Evolutionary conservation across 2,329 filamentous ascomycete genomes (phyloP).

Genomic region (Calonectria pseudoturangicola): DNA sequence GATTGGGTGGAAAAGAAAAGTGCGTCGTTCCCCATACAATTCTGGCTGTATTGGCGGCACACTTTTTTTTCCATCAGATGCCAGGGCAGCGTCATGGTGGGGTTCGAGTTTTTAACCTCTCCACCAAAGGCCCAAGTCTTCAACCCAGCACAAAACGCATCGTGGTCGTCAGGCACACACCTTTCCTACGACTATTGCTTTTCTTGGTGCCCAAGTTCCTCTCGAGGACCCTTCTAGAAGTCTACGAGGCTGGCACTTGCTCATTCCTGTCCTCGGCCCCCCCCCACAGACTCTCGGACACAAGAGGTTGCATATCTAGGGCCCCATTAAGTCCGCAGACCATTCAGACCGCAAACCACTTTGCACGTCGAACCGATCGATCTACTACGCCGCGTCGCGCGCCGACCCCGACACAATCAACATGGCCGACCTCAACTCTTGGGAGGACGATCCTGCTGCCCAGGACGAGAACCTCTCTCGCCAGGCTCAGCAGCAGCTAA

Average conservation of each 20-base stretch:
- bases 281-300: conserved; percentile 37
- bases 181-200: conserved; percentile 41
- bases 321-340: conserved; percentile 41
- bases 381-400: conserved; percentile 38
- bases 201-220: conserved; percentile 53
- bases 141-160: conserved; percentile 50
- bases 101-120: conserved; percentile 63
- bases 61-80: conserved; percentile 41
- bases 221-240: conserved; percentile 30
- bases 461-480: conserved; percentile 87
- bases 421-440: conserved; percentile 95
- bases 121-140: conserved; percentile 49
- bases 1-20: conserved; percentile 1
- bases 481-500: conserved; percentile 85
- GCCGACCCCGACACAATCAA: conserved; percentile 52
- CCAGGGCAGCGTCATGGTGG: conserved; percentile 60
- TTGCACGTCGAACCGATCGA: conserved; percentile 41
- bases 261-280: conserved; percentile 25
- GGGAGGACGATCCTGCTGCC: conserved; percentile 90
- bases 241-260: conserved; percentile 33
- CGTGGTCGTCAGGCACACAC: conserved; percentile 51
- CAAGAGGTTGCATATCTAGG: conserved; percentile 40
- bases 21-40: conserved; percentile 16
- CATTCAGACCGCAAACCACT: conserved; percentile 46
- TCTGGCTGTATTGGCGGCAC: conserved; percentile 20